phyloP scores from a whole-genome alignment of 1,139 yeast genomes.

The Hemisphaericaspora xylofermentans region DNA sequence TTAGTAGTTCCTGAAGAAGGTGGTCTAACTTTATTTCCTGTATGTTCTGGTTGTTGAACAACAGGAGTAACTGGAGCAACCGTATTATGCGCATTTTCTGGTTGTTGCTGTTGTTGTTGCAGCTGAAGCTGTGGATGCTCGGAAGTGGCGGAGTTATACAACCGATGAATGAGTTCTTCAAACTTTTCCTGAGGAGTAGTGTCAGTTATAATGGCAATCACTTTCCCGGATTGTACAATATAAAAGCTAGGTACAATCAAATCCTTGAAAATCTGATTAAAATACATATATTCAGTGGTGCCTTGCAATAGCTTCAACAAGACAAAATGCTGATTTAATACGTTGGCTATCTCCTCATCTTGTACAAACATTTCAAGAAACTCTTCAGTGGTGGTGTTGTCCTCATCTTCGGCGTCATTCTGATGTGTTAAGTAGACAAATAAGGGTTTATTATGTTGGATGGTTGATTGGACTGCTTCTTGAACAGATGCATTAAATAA shows the following conservation, averaged over 20 bases:
- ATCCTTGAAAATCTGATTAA: conserved; percentile 50
- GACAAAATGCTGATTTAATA: conserved; percentile 28
- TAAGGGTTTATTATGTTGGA: conserved; percentile 35
- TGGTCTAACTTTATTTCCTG: not conserved
- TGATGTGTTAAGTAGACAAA: conserved; percentile 36
- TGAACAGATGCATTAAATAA: conserved; percentile 33
- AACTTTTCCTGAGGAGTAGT: conserved; percentile 23
- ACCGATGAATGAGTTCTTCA: conserved; percentile 20
- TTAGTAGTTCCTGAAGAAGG: not conserved
- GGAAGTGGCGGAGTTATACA: not conserved
- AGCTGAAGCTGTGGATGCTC: not conserved
- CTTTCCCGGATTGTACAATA: conserved; percentile 45
- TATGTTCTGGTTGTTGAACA: not conserved
- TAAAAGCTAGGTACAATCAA: conserved; percentile 48
- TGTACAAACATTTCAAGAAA: conserved; percentile 24
- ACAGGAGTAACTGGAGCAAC: too few species aligned
- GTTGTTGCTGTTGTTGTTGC: conserved; percentile 1
- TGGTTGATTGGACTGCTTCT: conserved; percentile 41
- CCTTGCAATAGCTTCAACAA: conserved; percentile 45
- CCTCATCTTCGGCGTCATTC: conserved; percentile 16
- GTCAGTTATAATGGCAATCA: conserved; percentile 43
- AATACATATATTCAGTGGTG: conserved; percentile 47
- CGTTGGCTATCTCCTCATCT: conserved; percentile 7
- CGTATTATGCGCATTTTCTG: not conserved
- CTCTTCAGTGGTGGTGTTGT: conserved; percentile 12